These are phyloP conservation scores for Cutaneotrichosporon cavernicola DNA, from an alignment of 1,284 basidiomycete genomes.

Conservation along the genomic window DNA sequence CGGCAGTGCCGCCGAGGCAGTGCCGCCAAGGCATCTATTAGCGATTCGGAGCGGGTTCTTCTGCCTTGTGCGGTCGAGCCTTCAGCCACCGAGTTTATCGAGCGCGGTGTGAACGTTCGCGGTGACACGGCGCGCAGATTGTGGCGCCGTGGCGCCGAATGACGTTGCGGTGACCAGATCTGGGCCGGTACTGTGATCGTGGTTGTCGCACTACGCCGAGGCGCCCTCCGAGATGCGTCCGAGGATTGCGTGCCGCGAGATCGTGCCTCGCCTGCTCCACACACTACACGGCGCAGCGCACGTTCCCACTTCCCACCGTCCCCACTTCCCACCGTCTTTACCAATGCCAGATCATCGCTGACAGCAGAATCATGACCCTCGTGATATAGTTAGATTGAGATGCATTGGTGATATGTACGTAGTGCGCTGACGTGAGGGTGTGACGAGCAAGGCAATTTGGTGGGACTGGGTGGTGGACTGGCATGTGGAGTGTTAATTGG, in stretches of 20 bases:
- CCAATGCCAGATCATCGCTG: neutral
- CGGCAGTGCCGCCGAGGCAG: too few species aligned
- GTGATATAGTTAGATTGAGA: conserved; percentile 27
- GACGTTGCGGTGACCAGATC: neutral
- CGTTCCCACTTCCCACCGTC: neutral
- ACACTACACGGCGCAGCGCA: neutral
- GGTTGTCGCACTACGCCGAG: neutral
- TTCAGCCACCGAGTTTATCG: neutral
- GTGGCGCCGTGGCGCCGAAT: neutral
- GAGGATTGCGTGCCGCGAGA: neutral
- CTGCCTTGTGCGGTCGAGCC: too few species aligned
- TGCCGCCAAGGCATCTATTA: too few species aligned
- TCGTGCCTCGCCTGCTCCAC: neutral
- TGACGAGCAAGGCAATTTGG: neutral
- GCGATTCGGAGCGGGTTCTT: too few species aligned
- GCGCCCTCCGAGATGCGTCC: neutral
- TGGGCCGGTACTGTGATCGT: neutral
- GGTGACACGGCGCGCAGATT: neutral
- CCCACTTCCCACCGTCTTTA: neutral
- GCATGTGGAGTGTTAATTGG: neutral
- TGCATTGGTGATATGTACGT: conserved; percentile 11
- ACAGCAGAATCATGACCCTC: conserved; percentile 36
- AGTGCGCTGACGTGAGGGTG: neutral
- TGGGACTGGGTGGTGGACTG: neutral
- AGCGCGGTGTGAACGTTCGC: neutral